Conservation (phyloP, 179 eudicot species). For the Camellia oleifera region DNA sequence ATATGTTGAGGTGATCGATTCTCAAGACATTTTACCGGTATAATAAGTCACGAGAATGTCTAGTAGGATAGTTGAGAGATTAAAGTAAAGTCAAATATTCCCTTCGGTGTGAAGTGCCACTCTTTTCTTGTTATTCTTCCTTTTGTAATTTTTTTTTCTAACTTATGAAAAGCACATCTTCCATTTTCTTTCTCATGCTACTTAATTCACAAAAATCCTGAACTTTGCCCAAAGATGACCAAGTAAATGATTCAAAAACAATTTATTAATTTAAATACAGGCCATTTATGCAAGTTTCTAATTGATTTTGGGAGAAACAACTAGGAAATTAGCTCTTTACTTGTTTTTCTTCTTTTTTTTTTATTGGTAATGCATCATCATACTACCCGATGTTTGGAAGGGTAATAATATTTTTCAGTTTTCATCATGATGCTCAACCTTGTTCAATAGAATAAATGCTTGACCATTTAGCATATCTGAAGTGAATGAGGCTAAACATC, state of each 20-base stretch:
- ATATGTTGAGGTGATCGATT: neutral
- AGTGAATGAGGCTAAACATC: conserved; percentile 1
- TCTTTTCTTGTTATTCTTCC: neutral
- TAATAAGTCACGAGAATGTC: too few relatives aligned
- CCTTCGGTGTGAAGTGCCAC: neutral
- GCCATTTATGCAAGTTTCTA: neutral
- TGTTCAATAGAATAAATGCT: neutral
- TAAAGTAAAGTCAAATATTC: too few relatives aligned
- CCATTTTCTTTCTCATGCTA: neutral
- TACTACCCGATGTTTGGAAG: neutral
- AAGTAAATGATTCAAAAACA: neutral
- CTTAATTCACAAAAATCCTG: neutral
- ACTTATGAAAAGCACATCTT: neutral
- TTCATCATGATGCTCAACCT: neutral
- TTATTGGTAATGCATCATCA: neutral
- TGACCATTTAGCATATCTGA: neutral
- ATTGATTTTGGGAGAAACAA: neutral
- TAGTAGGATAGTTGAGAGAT: too few relatives aligned
- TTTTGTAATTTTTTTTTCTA: neutral
- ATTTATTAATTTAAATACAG: neutral
- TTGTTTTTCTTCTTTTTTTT: too few relatives aligned
- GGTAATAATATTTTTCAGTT: neutral
- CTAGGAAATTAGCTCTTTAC: neutral
- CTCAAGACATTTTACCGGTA: neutral
- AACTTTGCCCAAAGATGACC: neutral